These are phyloP conservation scores for Clavispora vitiphila DNA, from an alignment of 805 yeast genomes.

Conservation along the genomic window DNA sequence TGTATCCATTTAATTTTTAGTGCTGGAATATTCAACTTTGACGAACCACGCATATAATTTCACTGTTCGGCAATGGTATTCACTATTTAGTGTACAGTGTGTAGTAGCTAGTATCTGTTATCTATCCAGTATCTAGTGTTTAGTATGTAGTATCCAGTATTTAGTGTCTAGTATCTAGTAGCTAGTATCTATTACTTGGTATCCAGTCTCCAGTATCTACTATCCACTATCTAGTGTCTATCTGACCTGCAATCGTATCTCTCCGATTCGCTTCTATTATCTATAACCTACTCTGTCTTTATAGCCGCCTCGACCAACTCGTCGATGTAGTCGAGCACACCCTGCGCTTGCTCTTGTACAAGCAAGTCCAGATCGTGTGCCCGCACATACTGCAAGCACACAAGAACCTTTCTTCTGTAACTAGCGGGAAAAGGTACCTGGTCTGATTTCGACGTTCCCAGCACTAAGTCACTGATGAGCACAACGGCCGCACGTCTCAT, in stretches of 20 bases:
- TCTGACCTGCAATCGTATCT: too few relatives aligned
- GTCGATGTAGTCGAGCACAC: slow-evolving; percentile 27
- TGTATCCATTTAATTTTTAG: too few relatives aligned
- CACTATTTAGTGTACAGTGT: too few relatives aligned
- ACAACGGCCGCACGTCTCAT: slow-evolving; percentile 76
- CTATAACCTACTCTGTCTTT: slow-evolving; percentile 1
- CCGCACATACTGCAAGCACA: slow-evolving; percentile 38
- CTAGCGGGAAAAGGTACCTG: slow-evolving; percentile 46
- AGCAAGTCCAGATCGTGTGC: slow-evolving; percentile 53
- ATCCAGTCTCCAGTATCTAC: not conserved
- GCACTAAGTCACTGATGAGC: slow-evolving; percentile 54
- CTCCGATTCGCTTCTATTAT: too few relatives aligned
- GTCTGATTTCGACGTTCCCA: slow-evolving; percentile 43
- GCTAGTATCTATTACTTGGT: too few relatives aligned
- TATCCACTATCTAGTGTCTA: not conserved
- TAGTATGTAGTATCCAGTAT: not conserved
- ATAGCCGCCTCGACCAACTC: slow-evolving; percentile 20
- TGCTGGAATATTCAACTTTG: too few relatives aligned
- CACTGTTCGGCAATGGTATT: too few relatives aligned
- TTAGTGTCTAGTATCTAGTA: not conserved
- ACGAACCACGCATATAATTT: too few relatives aligned
- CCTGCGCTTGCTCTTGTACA: slow-evolving; percentile 52
- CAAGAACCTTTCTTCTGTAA: slow-evolving; percentile 40
- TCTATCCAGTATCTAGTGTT: too few relatives aligned
- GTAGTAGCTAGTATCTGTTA: too few relatives aligned